A percentile compares a stretch with the other conserved stretches of the same genome.
These are phyloP conservation scores for Phaeotremella skinneri DNA, from an alignment of 768 basidiomycete species.

Conservation along the genomic window DNA sequence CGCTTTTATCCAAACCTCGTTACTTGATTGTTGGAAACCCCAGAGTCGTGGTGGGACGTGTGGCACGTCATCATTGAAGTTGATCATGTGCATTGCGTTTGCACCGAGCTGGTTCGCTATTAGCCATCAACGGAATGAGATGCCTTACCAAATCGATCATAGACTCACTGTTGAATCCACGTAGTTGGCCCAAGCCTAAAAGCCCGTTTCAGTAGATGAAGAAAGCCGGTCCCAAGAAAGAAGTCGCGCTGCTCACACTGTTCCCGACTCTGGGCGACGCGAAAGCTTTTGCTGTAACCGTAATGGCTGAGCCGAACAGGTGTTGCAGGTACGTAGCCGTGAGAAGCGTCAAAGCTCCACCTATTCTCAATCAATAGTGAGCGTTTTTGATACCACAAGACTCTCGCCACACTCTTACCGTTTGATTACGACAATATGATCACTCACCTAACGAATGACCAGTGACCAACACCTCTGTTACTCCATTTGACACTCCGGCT, in stretches of 20 bases:
- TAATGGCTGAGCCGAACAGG: background rate
- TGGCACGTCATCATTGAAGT: slow-evolving; percentile 10
- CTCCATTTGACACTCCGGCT: background rate
- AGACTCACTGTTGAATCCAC: slow-evolving; percentile 9
- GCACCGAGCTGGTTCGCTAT: slow-evolving; percentile 1
- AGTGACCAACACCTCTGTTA: slow-evolving; percentile 4
- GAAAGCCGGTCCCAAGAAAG: background rate
- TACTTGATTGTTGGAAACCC: slow-evolving; percentile 6
- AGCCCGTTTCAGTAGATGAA: background rate
- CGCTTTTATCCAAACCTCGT: background rate
- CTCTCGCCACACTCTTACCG: too few relatives aligned
- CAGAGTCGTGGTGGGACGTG: slow-evolving; percentile 11
- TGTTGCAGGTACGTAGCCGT: slow-evolving; percentile 6
- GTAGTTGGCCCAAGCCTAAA: slow-evolving; percentile 9
- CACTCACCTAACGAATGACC: slow-evolving; percentile 14
- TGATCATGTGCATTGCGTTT: slow-evolving; percentile 8
- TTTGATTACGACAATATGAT: background rate
- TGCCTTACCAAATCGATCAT: background rate
- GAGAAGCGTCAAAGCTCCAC: slow-evolving; percentile 7
- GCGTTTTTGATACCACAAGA: too few relatives aligned
- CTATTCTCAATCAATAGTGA: background rate
- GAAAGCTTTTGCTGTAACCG: slow-evolving; percentile 8
- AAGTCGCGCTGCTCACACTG: background rate
- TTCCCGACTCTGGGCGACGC: slow-evolving; percentile 15
- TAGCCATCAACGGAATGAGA: background rate